Percentiles rank a stretch among this genome's conserved stretches.
Conservation (phyloP, 495 filamentous ascomycete genomes). For the Hypomontagnella submonticulosa region DNA sequence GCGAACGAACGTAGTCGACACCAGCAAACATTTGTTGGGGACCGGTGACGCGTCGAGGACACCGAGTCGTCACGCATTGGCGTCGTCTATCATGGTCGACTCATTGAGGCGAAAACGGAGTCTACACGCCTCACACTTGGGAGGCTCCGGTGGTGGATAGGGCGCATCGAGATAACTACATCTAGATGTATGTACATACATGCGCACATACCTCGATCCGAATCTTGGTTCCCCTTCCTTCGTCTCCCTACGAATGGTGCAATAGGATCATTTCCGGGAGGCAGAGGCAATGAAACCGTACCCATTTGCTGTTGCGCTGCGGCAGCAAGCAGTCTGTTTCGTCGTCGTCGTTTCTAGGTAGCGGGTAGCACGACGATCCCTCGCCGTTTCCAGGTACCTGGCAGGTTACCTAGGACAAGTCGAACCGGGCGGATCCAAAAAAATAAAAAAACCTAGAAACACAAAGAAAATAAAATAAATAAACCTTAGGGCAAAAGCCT, state of each 20-base stretch:
- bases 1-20: background rate
- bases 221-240: background rate
- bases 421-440: constrained; percentile 10
- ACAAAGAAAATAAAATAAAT: background rate
- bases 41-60: background rate
- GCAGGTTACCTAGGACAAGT: constrained; percentile 2
- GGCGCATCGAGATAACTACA: background rate
- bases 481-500: constrained; percentile 15
- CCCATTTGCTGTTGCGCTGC: constrained; percentile 29
- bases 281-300: constrained; percentile 27
- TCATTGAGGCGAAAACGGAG: constrained; percentile 22
- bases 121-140: constrained; percentile 9
- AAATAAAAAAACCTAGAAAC: background rate
- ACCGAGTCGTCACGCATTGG: constrained; percentile 13
- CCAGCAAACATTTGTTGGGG: background rate
- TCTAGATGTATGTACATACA: background rate
- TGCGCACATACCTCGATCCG: background rate
- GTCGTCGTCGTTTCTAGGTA: constrained; percentile 6
- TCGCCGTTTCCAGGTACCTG: constrained; percentile 30
- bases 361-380: constrained; percentile 23
- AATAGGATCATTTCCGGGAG: constrained; percentile 10
- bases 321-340: background rate
- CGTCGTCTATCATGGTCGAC: constrained; percentile 13
- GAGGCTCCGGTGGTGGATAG: background rate
- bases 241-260: background rate